Evolutionary conservation across 2,329 filamentous ascomycete species (phyloP).

Genomic region (Didymella pinodella): DNA sequence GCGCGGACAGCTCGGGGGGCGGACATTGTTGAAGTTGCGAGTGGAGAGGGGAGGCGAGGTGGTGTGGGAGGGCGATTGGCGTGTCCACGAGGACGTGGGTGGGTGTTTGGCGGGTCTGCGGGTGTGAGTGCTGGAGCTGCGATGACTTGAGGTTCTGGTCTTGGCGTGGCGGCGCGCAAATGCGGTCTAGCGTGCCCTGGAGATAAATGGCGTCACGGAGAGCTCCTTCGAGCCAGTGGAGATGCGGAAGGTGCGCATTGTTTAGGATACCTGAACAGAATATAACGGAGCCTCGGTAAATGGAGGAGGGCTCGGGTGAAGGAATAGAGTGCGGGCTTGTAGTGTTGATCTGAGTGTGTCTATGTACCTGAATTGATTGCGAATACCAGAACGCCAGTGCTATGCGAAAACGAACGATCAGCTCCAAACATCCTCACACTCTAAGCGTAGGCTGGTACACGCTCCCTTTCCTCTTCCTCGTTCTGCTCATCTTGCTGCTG

Average conservation of each 20-base stretch:
- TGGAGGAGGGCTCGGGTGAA: background rate
- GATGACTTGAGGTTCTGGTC: slow-evolving; percentile 22
- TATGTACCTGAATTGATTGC: background rate
- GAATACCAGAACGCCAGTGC: slow-evolving; percentile 28
- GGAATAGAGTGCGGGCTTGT: background rate
- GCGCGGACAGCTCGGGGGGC: slow-evolving; percentile 36
- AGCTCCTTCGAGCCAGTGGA: slow-evolving; percentile 6
- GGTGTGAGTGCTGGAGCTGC: background rate
- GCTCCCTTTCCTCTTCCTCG: slow-evolving; percentile 50
- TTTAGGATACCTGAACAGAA: background rate
- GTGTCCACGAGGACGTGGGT: slow-evolving; percentile 8
- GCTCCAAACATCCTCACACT: background rate
- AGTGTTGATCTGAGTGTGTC: background rate
- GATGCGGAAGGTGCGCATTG: background rate
- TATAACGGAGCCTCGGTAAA: background rate
- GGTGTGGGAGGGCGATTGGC: slow-evolving; percentile 4
- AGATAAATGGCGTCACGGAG: slow-evolving; percentile 22
- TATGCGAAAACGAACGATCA: slow-evolving; percentile 23
- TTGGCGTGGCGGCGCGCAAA: slow-evolving; percentile 21
- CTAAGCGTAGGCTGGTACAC: slow-evolving; percentile 28
- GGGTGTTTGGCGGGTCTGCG: slow-evolving; percentile 2
- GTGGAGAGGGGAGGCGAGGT: slow-evolving; percentile 10
- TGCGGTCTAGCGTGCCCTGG: slow-evolving; percentile 22
- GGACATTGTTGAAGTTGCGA: slow-evolving; percentile 30
- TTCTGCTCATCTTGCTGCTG: slow-evolving; percentile 23